A percentile compares a stretch with the other conserved stretches of the same genome.
Conservation (phyloP, 2,329 filamentous ascomycete species). For the Colletotrichum simmondsii region DNA sequence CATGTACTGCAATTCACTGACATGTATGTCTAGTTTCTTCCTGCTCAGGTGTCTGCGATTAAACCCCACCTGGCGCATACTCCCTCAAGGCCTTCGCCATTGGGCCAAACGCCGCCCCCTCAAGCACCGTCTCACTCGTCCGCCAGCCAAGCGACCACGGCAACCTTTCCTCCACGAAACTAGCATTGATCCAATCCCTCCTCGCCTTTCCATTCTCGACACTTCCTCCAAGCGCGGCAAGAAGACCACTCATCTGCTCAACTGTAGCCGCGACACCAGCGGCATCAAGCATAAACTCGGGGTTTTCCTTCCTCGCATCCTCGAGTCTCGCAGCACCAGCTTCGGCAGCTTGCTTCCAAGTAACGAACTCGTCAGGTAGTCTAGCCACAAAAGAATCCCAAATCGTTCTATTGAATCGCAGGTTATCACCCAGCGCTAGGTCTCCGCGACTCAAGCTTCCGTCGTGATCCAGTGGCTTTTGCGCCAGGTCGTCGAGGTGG, state of each 20-base stretch:
- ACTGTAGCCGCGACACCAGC: not conserved
- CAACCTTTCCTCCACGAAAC: constrained; percentile 8
- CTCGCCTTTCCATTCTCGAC: constrained; percentile 11
- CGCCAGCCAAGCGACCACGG: constrained; percentile 10
- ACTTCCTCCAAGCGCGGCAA: constrained; percentile 2
- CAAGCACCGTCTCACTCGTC: not conserved
- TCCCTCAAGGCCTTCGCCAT: constrained; percentile 5
- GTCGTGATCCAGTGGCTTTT: constrained; percentile 17
- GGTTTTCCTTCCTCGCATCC: constrained; percentile 15
- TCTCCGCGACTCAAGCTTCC: constrained; percentile 12
- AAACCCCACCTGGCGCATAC: constrained; percentile 10
- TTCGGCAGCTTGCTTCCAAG: constrained; percentile 18
- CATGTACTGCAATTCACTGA: not conserved
- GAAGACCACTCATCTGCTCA: constrained; percentile 14
- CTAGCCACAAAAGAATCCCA: constrained; percentile 6
- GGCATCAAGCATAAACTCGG: not conserved
- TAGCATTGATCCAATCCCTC: constrained; percentile 15
- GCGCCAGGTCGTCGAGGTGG: constrained; percentile 23
- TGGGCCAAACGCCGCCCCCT: not conserved
- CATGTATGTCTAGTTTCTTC: not conserved
- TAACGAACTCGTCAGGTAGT: constrained; percentile 4
- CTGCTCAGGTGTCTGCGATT: not conserved
- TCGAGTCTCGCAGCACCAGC: constrained; percentile 8
- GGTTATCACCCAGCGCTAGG: constrained; percentile 5
- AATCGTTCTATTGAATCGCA: constrained; percentile 7